Evolutionary conservation across 768 basidiomycete species (phyloP).

Genomic region (Lactarius akahatsu): DNA sequence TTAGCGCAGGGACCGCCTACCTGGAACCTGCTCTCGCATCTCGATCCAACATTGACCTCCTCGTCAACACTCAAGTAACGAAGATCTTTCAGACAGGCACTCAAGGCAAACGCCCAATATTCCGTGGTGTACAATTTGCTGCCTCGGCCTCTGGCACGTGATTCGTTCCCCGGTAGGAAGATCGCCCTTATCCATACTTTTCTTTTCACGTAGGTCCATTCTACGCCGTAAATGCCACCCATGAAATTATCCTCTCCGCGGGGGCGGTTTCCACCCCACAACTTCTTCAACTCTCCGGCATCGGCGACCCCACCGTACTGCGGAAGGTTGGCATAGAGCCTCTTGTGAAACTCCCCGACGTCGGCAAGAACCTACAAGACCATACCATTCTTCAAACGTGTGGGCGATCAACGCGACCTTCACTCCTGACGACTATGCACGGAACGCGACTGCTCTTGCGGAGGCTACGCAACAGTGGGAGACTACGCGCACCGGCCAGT

Average conservation of each 20-base stretch:
- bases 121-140: conserved; percentile 19
- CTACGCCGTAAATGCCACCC: conserved; percentile 9
- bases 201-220: conserved; percentile 2
- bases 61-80: conserved; percentile 26
- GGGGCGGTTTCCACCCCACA: conserved; percentile 37
- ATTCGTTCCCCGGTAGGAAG: not conserved
- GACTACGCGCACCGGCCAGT: conserved; percentile 8
- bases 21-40: conserved; percentile 6
- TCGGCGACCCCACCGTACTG: conserved; percentile 51
- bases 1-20: conserved; percentile 19
- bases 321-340: conserved; percentile 47
- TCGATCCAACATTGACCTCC: conserved; percentile 18
- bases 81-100: conserved; percentile 24
- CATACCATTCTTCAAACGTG: conserved; percentile 28
- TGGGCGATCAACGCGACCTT: conserved; percentile 7
- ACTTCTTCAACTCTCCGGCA: conserved; percentile 54
- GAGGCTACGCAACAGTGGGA: conserved; percentile 4
- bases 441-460: not conserved
- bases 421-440: conserved; percentile 4
- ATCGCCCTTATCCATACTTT: not conserved
- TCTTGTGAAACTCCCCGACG: conserved; percentile 47
- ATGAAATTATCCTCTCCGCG: conserved; percentile 30
- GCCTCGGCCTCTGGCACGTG: not conserved
- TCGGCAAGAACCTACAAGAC: conserved; percentile 59
- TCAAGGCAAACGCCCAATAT: not conserved